Base-by-base conservation (phyloP, 2,329 filamentous ascomycete species). In the Colletotrichum sp. region DNA sequence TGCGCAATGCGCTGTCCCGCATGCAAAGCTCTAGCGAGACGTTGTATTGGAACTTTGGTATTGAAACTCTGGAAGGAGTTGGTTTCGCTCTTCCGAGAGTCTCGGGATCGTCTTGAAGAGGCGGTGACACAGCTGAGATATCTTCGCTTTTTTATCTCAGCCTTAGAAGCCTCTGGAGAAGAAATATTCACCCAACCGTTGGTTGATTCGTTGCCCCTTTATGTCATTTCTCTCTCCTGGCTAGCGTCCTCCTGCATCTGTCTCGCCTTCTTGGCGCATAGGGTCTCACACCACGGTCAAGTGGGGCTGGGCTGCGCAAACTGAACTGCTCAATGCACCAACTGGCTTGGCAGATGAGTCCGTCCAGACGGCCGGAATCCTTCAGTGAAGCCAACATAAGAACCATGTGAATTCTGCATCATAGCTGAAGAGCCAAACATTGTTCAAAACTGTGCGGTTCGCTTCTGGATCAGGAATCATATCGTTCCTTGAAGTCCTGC, bases 251-350 rank as follows among this genome's bases (percentile, higher is more conserved):
- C n/a, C 36, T 69, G 25, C 55, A 25, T 12, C 39, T 49, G 65
- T n/a, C 52, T 34, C 39, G 63, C 61, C 19, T 16, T 64, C 71
- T 74, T 71, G 67, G 71, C 71, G 59, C 59, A 44, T 57, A 71
- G 19, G 67, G 39, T 27, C n/a, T 57, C 57, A 55, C 71, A 65
- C 52, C 65, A 63, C 29, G 16, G 19, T 22, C 34, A 30, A 29
- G 67, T 64, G 59, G 71, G 59, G 39, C 29, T 2, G 15, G 25
- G 15, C 30, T 29, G 39, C 59, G 30, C 39, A 66, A 49, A 66
- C 25, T 34, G 34, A 66, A 27, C 59, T 34, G 59, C 19, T 62
- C 59, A 34, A 32, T 62, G 59, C 59, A 62, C 27, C 59, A 62
- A 62, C 6, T 62, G 29, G 29, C 27, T 30, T 30, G 57, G 57